A percentile compares a stretch with the other conserved stretches of the same genome.
Conservation (phyloP, 768 basidiomycete genomes). For the Suillus spraguei region DNA sequence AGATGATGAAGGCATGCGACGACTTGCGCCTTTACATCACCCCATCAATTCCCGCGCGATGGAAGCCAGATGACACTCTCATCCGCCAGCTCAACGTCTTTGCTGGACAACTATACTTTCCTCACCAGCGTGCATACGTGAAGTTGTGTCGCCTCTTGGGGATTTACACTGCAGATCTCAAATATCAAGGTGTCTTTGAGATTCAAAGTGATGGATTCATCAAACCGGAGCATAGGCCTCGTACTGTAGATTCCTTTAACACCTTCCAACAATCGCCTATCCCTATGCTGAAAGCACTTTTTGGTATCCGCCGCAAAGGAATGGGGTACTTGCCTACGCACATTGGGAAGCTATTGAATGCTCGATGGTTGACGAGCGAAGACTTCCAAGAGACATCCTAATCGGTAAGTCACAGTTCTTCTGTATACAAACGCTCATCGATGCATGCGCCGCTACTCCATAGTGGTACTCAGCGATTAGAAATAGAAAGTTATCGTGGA, state of each 20-base stretch:
- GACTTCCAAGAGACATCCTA: conserved; percentile 9
- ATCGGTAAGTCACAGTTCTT: not conserved
- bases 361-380: conserved; percentile 8
- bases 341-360: conserved; percentile 18
- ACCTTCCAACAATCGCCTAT: conserved; percentile 13
- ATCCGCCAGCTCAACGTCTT: conserved; percentile 22
- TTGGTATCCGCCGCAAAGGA: conserved; percentile 22
- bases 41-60: conserved; percentile 11
- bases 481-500: not conserved
- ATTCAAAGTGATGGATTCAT: conserved; percentile 18
- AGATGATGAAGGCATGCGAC: conserved; percentile 37
- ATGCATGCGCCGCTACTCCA: not conserved
- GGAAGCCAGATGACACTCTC: conserved; percentile 16
- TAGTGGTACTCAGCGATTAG: not conserved
- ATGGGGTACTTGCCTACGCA: conserved; percentile 17
- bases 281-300: conserved; percentile 30
- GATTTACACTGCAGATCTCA: conserved; percentile 26
- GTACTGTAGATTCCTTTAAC: not conserved
- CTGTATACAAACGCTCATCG: not conserved
- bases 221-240: conserved; percentile 10
- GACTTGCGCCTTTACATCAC: conserved; percentile 37
- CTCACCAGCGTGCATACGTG: conserved; percentile 17
- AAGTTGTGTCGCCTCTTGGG: conserved; percentile 23
- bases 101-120: conserved; percentile 28
- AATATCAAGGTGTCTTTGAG: not conserved